Evolutionary conservation across 2,329 filamentous ascomycete genomes (phyloP), one percentile per base, ranked within the genome.

Genomic region (Amesomyces nigricolor): DNA sequence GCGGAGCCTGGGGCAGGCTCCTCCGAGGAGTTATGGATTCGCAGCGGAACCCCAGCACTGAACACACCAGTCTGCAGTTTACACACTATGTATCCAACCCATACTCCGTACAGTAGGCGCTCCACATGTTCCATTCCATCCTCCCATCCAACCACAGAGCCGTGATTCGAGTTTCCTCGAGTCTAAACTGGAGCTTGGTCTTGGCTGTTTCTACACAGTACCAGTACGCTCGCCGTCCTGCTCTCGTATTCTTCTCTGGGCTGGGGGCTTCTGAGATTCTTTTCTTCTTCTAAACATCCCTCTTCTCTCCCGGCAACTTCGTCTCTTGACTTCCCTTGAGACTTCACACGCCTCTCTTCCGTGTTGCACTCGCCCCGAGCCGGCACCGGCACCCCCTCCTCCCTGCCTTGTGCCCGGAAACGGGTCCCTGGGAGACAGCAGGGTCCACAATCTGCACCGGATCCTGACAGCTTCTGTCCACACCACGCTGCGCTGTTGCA

Each of bases 311-410:
- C 19, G n/a, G 17, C 22, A 26, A 26, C 7, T 38, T 51, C 10
- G 13, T 42, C 22, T 22, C 14, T 26, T 45, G 22, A 22, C 26
- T 19, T 39, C 16, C 5, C 10, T 47, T 39, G 30, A 39, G 47
- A 45, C 32, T 10, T 46, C 52, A 51, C 35, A 13, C 22, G 4
- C 45, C 49, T 54, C 16, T 38, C 38, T 47, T 49, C 57, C 51
- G 52, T 47, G 53, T 54, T 29, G 52, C 58, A 58, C 55, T 54
- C 43, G 10, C 46, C 30, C 56, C 44, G 51, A 51, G 55, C 30
- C 37, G 52, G 51, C 47, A 32, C 53, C 47, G 32, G 47, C 37
- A 38, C 38, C 19, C 49, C 51, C 29, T 16, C 44, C 42, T 46
- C 30, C 53, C 44, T 35, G 40, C 43, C 43, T 44, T 45, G 32